These are phyloP conservation scores for Kregervanrija delftensis DNA, from an alignment of 805 yeast genomes.

Conservation along the genomic window DNA sequence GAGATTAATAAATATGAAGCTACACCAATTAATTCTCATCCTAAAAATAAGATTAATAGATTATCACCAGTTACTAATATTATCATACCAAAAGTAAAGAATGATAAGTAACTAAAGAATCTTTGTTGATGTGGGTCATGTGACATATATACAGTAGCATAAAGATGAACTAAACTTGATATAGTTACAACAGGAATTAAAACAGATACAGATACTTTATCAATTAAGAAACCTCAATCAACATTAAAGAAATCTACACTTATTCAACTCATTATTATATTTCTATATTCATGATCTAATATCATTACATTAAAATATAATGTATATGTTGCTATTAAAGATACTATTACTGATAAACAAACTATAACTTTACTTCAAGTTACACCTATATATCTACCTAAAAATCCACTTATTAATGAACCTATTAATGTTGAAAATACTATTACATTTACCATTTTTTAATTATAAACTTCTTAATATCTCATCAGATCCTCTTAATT, in stretches of 20 bases:
- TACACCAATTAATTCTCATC: constrained; percentile 19
- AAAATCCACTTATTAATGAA: constrained; percentile 10
- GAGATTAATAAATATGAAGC: constrained; percentile 19
- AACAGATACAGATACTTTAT: too few species aligned
- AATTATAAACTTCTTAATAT: neutral
- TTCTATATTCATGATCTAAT: neutral
- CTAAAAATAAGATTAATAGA: constrained; percentile 16
- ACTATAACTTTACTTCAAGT: too few species aligned
- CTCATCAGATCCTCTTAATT: neutral
- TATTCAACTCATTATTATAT: neutral
- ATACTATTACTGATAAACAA: constrained; percentile 6
- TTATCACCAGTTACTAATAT: too few species aligned
- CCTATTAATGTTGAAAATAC: constrained; percentile 1
- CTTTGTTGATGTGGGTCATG: too few species aligned
- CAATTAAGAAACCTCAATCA: constrained; percentile 1
- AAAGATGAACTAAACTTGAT: too few species aligned
- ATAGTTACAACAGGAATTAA: too few species aligned
- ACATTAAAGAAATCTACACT: neutral
- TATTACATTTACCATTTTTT: neutral
- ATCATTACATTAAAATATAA: neutral
- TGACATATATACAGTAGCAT: too few species aligned
- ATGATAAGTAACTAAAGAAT: too few species aligned
- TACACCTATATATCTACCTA: constrained; percentile 9
- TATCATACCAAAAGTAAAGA: too few species aligned
- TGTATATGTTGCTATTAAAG: neutral